phyloP scores from a whole-genome alignment of 176 grass and related monocot species.

The Oryza australiensis region DNA sequence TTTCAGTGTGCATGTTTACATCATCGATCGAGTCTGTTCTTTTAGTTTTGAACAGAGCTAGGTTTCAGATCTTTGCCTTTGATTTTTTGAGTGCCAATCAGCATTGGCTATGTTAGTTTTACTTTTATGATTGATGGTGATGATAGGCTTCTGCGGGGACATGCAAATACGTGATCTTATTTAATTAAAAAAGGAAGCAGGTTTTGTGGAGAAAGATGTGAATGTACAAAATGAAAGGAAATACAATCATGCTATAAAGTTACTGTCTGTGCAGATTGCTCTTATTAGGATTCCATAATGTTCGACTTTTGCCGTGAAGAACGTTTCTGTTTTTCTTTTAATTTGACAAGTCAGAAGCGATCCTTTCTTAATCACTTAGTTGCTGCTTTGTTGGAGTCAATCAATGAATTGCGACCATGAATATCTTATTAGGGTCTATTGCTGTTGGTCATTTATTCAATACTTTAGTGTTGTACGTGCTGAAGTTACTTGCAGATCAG shows the following conservation, averaged over 20 bases:
- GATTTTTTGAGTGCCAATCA: neutral
- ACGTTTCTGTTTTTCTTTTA: neutral
- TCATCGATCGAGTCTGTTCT: neutral
- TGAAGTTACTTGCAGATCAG: neutral
- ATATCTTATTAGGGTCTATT: conserved; percentile 12
- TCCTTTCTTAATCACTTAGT: neutral
- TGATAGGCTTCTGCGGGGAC: neutral
- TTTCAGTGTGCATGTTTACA: neutral
- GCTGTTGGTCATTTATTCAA: neutral
- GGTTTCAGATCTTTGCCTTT: neutral
- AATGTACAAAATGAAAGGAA: neutral
- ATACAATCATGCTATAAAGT: neutral
- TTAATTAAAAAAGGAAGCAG: neutral
- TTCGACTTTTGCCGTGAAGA: neutral
- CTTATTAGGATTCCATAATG: neutral
- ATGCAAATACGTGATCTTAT: neutral
- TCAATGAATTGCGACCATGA: neutral
- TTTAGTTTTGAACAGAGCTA: neutral
- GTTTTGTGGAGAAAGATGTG: neutral
- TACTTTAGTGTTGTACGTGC: neutral
- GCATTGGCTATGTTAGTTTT: neutral
- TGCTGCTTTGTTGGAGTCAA: conserved; percentile 2
- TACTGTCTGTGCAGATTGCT: neutral
- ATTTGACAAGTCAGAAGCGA: neutral
- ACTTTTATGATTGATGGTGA: neutral